Conservation (phyloP, 176 grass and related monocot genomes). For the Luzula sylvatica region DNA sequence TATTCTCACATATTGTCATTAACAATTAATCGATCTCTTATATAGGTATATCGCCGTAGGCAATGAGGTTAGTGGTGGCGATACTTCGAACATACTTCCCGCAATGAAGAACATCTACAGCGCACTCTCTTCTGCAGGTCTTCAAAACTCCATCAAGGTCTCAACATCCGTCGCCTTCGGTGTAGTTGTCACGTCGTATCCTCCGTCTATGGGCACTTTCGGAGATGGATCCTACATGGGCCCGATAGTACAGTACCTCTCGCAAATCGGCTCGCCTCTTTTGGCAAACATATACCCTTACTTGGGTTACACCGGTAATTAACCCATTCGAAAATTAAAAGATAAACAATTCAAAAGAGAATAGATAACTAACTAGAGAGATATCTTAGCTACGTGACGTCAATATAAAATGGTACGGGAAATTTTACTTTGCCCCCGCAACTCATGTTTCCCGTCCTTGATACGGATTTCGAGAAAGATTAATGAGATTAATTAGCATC, state of each 20-base stretch:
- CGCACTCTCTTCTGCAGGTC: slow-evolving; percentile 28
- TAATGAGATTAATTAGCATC: too few species aligned
- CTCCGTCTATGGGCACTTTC: slow-evolving; percentile 38
- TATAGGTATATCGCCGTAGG: slow-evolving; percentile 70
- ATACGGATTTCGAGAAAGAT: too few species aligned
- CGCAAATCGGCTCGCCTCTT: slow-evolving; percentile 40
- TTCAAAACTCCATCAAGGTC: slow-evolving; percentile 42
- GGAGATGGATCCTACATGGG: slow-evolving; percentile 30
- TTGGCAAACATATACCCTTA: slow-evolving; percentile 72
- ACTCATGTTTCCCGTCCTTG: too few species aligned
- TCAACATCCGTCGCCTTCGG: slow-evolving; percentile 52
- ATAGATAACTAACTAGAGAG: too few species aligned
- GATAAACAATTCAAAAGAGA: too few species aligned
- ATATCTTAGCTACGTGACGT: too few species aligned
- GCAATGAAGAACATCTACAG: slow-evolving; percentile 47
- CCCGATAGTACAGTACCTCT: slow-evolving; percentile 60
- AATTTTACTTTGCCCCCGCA: too few species aligned
- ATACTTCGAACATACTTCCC: slow-evolving; percentile 26
- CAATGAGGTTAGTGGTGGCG: slow-evolving; percentile 38
- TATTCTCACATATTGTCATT: background rate
- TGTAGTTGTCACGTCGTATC: slow-evolving; percentile 45
- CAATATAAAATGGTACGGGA: too few species aligned
- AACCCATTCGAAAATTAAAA: too few species aligned
- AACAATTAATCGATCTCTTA: background rate
- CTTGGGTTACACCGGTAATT: slow-evolving; percentile 49